A percentile compares a stretch with the other conserved stretches of the same genome.
phyloP scores from a whole-genome alignment of 2,329 filamentous ascomycete species.

The Arthrinium puccinioides region DNA sequence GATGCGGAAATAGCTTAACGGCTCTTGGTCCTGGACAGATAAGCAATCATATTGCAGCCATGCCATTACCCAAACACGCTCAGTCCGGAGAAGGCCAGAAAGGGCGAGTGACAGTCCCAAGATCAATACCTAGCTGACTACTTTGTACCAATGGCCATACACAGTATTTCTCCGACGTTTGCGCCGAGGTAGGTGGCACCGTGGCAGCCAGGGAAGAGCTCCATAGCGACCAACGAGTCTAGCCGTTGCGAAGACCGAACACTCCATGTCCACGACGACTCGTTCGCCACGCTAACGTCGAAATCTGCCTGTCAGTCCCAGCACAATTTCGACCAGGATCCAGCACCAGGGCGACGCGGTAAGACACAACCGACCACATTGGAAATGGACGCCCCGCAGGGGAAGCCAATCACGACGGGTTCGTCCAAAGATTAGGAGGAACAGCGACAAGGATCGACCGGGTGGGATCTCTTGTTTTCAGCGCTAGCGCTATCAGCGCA shows the following conservation, averaged over 20 bases:
- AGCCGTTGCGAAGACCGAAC: too few species aligned
- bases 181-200: slow-evolving; percentile 2
- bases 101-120: too few species aligned
- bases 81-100: too few species aligned
- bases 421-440: not conserved
- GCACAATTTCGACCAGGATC: not conserved
- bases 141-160: slow-evolving; percentile 1
- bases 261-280: too few species aligned
- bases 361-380: not conserved
- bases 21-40: too few species aligned
- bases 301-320: not conserved
- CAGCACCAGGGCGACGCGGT: not conserved
- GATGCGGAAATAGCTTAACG: too few species aligned
- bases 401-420: not conserved
- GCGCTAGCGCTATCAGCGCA: not conserved
- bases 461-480: slow-evolving; percentile 1
- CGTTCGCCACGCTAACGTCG: too few species aligned
- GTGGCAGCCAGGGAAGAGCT: not conserved
- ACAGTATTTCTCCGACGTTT: slow-evolving; percentile 4
- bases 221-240: slow-evolving; percentile 1
- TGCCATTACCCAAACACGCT: too few species aligned
- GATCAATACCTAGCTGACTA: too few species aligned
- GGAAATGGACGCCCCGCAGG: not conserved
- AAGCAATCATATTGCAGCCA: too few species aligned
- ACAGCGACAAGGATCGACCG: slow-evolving; percentile 1